Percentiles rank a stretch among this genome's conserved stretches.
These are phyloP conservation scores for Murraya paniculata DNA, from an alignment of 345 rosid genomes.

Conservation along the genomic window DNA sequence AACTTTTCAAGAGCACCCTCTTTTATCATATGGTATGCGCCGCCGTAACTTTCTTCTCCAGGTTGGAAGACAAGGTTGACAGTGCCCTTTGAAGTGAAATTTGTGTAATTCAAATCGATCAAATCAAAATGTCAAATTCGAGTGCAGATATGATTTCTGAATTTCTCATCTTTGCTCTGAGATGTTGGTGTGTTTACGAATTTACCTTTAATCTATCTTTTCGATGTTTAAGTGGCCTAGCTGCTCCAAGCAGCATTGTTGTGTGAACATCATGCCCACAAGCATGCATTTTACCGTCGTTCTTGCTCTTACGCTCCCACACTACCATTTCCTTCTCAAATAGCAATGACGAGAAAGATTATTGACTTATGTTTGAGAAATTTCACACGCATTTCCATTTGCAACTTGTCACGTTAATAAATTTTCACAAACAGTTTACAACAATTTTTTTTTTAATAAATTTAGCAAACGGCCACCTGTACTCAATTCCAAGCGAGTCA, in stretches of 20 bases:
- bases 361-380: no score
- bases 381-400: no score
- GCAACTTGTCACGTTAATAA: no score
- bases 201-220: conserved; percentile 35
- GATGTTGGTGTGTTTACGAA: not conserved
- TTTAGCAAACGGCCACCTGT: conserved; percentile 46
- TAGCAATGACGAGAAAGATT: not conserved
- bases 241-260: conserved; percentile 55
- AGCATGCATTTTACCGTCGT: conserved; percentile 57
- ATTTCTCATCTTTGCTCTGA: not conserved
- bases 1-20: conserved; percentile 50
- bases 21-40: conserved; percentile 53
- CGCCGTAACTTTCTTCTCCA: conserved; percentile 50
- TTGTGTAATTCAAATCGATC: not conserved
- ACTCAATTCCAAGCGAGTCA: conserved; percentile 37
- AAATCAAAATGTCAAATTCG: not conserved
- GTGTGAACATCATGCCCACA: conserved; percentile 58
- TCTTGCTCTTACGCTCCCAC: conserved; percentile 47
- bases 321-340: conserved; percentile 41
- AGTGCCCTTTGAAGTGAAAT: conserved; percentile 34
- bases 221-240: conserved; percentile 37
- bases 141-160: not conserved
- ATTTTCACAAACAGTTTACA: no score
- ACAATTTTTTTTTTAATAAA: no score
- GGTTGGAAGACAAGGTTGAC: conserved; percentile 65